Evolutionary conservation across 768 basidiomycete genomes (phyloP), one percentile per base, ranked within the genome.

Genomic region (Daedaleopsis sinensis): DNA sequence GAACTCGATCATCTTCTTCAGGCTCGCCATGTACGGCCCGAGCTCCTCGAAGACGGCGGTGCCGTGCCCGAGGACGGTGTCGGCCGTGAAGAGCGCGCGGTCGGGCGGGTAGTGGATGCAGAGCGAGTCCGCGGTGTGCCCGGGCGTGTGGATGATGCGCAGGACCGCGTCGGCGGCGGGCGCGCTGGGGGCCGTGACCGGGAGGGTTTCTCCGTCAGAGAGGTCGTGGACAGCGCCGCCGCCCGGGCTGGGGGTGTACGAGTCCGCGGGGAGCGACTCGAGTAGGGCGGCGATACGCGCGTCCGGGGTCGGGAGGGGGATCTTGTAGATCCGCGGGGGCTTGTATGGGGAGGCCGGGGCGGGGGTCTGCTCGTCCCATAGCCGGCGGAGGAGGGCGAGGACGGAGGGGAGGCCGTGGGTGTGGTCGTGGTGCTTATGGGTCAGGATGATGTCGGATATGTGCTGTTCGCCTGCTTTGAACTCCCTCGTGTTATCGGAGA

Each of bases 381-480:
- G 75, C 39, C 77, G 71, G 12, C 80, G 77, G 1, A 97, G 80
- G 44, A 93, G 83, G 6, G 69, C 64, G 1, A 98, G 81, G 0
- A 97, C 88, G 32, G 82, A 75, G 0, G 83, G 83, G 2, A 97
- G 77, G 5, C 95, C 96, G 8, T 84, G 83, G 64, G 88, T 79
- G 65, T 98, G 96, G 75, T 98, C 96, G 35, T 78, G 77, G 71
- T 98, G 96, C 82, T 88, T 88, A 73, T 98, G 96, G 0, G 94
- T 93, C 57, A 98, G 79, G 68, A 98, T 79, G 74, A 98, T 92
- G 70, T 98, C 94, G 12, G 92, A 93, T 52, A 98, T 75, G 52
- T 87, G 82, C 9, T 85, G 84, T 48, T 79, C 76, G 23, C 67
- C 57, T 7, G 77, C 70, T 54, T 82, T 72, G 42, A 69, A 61